These are phyloP conservation scores for Carpinus fangiana DNA, from an alignment of 306 rosid species.

Conservation along the genomic window DNA sequence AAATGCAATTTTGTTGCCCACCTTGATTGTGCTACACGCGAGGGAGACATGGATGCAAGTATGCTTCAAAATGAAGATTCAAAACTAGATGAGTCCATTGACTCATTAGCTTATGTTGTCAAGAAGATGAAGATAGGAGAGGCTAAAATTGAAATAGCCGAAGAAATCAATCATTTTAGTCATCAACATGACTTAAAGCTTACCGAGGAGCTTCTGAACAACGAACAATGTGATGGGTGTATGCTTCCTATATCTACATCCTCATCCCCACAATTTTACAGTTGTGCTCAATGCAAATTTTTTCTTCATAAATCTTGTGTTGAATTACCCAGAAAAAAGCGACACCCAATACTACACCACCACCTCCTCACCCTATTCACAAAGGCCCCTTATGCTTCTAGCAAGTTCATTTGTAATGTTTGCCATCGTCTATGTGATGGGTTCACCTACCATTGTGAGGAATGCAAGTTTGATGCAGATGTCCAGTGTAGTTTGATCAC, in stretches of 20 bases:
- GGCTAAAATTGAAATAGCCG: neutral
- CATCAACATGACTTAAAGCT: neutral
- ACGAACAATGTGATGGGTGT: neutral
- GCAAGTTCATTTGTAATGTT: neutral
- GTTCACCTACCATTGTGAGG: neutral
- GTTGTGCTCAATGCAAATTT: neutral
- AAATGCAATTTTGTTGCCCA: neutral
- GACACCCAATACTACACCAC: neutral
- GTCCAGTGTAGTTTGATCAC: neutral
- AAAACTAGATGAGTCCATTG: too few species aligned
- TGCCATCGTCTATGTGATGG: fast-evolving
- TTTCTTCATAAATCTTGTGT: neutral
- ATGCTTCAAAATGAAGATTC: too few species aligned
- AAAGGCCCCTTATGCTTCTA: neutral
- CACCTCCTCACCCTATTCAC: neutral
- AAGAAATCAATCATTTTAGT: neutral
- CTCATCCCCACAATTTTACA: neutral
- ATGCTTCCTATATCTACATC: neutral
- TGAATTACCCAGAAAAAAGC: neutral
- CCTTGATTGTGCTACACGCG: neutral
- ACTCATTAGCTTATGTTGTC: neutral
- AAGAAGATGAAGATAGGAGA: neutral
- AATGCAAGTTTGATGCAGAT: neutral
- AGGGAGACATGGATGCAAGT: neutral
- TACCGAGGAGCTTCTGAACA: neutral